Base-by-base conservation (phyloP, 345 rosid species). In the Euphorbia peplus region DNA sequence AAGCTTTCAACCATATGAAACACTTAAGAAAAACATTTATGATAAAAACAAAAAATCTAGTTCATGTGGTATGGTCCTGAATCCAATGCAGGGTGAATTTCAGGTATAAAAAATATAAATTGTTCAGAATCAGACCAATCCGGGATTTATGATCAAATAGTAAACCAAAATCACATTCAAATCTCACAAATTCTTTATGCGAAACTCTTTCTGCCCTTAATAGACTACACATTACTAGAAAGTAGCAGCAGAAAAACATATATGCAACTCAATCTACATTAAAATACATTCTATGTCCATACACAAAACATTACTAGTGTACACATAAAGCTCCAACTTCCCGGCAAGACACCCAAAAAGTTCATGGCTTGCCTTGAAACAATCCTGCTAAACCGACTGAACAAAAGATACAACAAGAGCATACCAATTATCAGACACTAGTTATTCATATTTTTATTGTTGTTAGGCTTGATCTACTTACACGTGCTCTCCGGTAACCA, bases 381-480 rank as follows among this genome's bases (percentile, higher is more conserved):
- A 50, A 50, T 35, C 58, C 29, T 0, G 13, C 68, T n/a, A 19
- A 15, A 48, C 48, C 42, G 11, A 39, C 42, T 39, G 42, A 39
- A 39, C 9, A 11, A 39, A 39, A 39, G 37, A 39, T 4, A 39
- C 11, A 4, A 39, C 42, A 39, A 69, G n/a, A 63, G n/a, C 52
- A 48, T 61, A 39, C 0, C 51, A 39, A 50, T 50, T 7, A 29
- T 37, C n/a, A 16, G 15, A 21, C 21, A 64, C 18, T 39, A 50
- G 18, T 32, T 10, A 57, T 12, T 37, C 25, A 30, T 41, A 63
- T 32, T 26, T 5, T n/a, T 30, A 52, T 53, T 28, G 28, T 30
- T 50, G 13, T 58, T 44, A 39, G 53, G 46, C 56, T 64, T 64
- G 19, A 63, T 46, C 68, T 37, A 79, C 73, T 59, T 58, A 6